Percentiles rank a stretch among this genome's conserved stretches.
Conservation (phyloP, 2,329 filamentous ascomycete genomes). For the Tetracladium maxilliforme region DNA sequence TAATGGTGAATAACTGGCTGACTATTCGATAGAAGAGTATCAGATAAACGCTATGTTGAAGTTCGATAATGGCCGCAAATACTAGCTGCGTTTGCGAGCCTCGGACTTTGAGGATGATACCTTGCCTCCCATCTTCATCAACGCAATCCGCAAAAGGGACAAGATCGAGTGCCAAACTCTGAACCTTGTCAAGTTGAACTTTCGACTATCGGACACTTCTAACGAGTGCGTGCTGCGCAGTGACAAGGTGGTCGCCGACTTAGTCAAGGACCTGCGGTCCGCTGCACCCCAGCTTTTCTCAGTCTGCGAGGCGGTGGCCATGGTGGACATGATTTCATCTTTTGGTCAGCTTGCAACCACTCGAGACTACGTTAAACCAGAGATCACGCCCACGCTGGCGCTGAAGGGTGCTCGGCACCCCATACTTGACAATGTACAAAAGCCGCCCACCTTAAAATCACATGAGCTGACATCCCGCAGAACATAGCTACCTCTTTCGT, state of each 20-base stretch:
- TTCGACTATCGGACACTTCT: constrained; percentile 64
- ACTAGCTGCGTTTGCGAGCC: constrained; percentile 56
- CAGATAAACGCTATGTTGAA: constrained; percentile 50
- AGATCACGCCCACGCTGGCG: constrained; percentile 46
- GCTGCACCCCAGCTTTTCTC: constrained; percentile 65
- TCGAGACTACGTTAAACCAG: constrained; percentile 47
- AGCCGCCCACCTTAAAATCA: not conserved
- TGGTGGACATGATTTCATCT: constrained; percentile 72
- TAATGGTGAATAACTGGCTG: not conserved
- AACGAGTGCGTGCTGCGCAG: constrained; percentile 75
- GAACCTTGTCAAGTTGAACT: constrained; percentile 66
- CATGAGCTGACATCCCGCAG: not conserved
- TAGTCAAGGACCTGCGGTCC: constrained; percentile 58
- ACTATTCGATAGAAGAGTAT: constrained; percentile 28
- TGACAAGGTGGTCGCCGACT: constrained; percentile 56
- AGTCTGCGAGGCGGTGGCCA: constrained; percentile 71
- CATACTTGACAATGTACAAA: constrained; percentile 47
- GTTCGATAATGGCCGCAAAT: constrained; percentile 65
- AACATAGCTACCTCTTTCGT: constrained; percentile 34
- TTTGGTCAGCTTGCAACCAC: constrained; percentile 63
- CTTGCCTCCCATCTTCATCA: constrained; percentile 62
- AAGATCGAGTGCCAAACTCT: constrained; percentile 79
- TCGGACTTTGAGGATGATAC: constrained; percentile 43
- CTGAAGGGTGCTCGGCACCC: constrained; percentile 56
- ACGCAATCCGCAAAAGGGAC: constrained; percentile 57